phyloP scores from a whole-genome alignment of 2,329 filamentous ascomycete species.

The Trichoderma sp. region DNA sequence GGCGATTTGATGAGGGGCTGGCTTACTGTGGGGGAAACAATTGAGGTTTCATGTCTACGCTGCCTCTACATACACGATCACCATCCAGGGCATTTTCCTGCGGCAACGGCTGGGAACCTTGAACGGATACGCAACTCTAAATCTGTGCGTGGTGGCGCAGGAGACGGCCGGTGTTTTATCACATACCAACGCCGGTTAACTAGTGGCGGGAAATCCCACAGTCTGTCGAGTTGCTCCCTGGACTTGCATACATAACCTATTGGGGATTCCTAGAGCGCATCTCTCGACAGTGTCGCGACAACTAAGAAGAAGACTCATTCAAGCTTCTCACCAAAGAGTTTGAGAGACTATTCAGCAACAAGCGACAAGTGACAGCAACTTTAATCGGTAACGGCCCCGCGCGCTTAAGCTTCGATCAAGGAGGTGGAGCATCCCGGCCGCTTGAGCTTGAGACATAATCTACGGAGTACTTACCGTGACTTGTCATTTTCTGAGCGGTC shows the following conservation, averaged over 20 bases:
- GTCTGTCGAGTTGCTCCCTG: neutral
- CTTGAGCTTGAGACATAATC: neutral
- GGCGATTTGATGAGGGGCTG: conserved; percentile 8
- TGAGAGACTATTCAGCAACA: neutral
- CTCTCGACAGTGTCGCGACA: neutral
- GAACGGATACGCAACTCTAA: neutral
- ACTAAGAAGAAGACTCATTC: neutral
- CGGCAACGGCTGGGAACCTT: neutral
- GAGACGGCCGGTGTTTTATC: neutral
- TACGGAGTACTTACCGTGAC: neutral
- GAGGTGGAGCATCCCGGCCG: neutral
- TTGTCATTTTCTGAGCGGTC: neutral
- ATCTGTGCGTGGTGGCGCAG: neutral
- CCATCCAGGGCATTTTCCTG: neutral
- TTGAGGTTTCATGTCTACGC: neutral
- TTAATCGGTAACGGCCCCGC: neutral
- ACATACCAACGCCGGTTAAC: neutral
- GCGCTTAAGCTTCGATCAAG: neutral
- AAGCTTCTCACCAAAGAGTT: neutral
- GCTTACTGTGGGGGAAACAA: neutral
- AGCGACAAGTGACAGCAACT: neutral
- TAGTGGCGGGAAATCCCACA: neutral
- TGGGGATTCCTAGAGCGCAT: neutral
- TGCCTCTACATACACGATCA: neutral
- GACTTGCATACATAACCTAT: neutral